These are phyloP conservation scores for Syncephalis fuscata DNA, from an alignment of 371 early-diverging fungal species.

Conservation along the genomic window DNA sequence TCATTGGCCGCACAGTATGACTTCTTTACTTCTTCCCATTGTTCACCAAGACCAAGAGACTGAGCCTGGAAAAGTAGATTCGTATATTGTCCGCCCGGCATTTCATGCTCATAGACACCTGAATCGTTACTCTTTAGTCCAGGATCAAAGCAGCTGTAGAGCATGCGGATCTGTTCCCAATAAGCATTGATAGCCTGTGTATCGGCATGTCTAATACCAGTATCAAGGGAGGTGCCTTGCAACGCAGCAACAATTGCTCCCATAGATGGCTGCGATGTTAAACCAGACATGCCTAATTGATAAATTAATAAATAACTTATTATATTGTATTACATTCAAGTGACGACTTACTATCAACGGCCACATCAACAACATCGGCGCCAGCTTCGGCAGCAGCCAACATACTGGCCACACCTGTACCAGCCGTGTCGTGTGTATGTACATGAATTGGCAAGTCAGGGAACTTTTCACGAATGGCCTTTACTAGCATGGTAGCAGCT, in stretches of 20 bases:
- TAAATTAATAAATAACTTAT: slow-evolving; percentile 5
- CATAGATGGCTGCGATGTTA: slow-evolving; percentile 92
- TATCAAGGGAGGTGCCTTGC: slow-evolving; percentile 52
- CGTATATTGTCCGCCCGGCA: slow-evolving; percentile 96
- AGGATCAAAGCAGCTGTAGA: slow-evolving; percentile 90
- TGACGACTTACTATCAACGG: slow-evolving; percentile 44
- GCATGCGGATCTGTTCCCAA: slow-evolving; percentile 87
- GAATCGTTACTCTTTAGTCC: slow-evolving; percentile 74
- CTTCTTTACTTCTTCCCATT: slow-evolving; percentile 85
- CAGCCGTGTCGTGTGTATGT: slow-evolving; percentile 93
- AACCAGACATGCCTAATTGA: slow-evolving; percentile 58
- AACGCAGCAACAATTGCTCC: slow-evolving; percentile 81
- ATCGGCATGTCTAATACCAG: slow-evolving; percentile 64
- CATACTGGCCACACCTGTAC: slow-evolving; percentile 90
- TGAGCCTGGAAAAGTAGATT: slow-evolving; percentile 93
- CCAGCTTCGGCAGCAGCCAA: slow-evolving; percentile 85
- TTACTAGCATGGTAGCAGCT: slow-evolving; percentile 65
- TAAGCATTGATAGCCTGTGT: slow-evolving; percentile 72
- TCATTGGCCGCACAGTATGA: slow-evolving; percentile 81
- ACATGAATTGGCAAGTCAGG: slow-evolving; percentile 90
- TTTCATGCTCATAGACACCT: slow-evolving; percentile 85
- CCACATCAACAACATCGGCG: slow-evolving; percentile 85
- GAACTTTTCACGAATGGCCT: slow-evolving; percentile 66
- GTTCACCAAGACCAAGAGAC: slow-evolving; percentile 77
- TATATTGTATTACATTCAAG: neutral